Evolutionary conservation across 108 stramenopile genomes (phyloP).

Genomic region (Nitzschia palea): DNA sequence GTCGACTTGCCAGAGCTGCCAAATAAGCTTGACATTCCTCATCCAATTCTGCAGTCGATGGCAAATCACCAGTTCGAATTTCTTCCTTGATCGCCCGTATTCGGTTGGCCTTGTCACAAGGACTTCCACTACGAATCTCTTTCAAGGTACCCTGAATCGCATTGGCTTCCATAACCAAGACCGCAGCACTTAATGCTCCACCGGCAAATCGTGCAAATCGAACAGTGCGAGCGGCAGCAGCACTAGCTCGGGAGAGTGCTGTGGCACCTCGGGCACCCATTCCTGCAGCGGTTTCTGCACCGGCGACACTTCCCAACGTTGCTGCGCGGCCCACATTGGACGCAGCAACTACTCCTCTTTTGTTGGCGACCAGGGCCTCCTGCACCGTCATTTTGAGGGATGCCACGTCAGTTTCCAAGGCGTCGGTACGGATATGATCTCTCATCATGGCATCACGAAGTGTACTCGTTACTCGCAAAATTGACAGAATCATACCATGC

Average conservation of each 20-base stretch:
- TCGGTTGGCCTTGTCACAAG: constrained; percentile 44
- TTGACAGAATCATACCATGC: constrained; percentile 61
- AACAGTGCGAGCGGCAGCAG: constrained; percentile 42
- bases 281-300: constrained; percentile 24
- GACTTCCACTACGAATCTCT: constrained; percentile 37
- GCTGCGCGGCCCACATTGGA: constrained; percentile 34
- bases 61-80: constrained; percentile 25
- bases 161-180: constrained; percentile 47
- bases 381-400: constrained; percentile 1
- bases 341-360: constrained; percentile 25
- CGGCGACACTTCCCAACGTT: constrained; percentile 29
- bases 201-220: constrained; percentile 54
- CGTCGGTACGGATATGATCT: constrained; percentile 45
- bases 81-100: constrained; percentile 25
- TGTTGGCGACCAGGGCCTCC: constrained; percentile 15
- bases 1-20: constrained; percentile 19
- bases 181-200: constrained; percentile 46
- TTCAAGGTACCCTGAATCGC: constrained; percentile 35
- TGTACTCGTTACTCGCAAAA: constrained; percentile 59
- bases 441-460: constrained; percentile 58
- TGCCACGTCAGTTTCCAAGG: constrained; percentile 21
- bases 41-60: constrained; percentile 35
- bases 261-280: constrained; percentile 17
- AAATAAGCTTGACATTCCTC: constrained; percentile 47
- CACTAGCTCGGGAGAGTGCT: constrained; percentile 27